Base-by-base conservation (phyloP, 768 basidiomycete genomes). In the Xerocomellus chrysenteron region DNA sequence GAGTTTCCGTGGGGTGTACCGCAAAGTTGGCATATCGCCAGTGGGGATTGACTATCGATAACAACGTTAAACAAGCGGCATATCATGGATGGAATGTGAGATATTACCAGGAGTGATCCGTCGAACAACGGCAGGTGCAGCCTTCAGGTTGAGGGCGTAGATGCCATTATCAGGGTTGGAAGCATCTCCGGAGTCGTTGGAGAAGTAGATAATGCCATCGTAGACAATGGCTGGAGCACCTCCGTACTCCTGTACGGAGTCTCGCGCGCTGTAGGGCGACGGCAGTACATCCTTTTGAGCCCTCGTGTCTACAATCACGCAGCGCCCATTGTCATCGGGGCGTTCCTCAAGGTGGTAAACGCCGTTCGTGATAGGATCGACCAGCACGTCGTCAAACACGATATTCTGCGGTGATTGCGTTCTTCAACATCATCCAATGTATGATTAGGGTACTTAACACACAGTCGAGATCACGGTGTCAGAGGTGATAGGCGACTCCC, bases 201-300 rank as follows among this genome's bases (percentile, higher is more conserved):
- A 84, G 69, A 87, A 89, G 68, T 83, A 83, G 24, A 80, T 72
- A 7, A 75, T 67, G 13, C 75, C 76, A 41, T 73, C 72, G 56
- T 79, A 71, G 2, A 80, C 81, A 10, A 80, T 75, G 0, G 82
- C 82, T 1, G 83, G 70, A 5, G 78, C 81, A 13, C 88, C 88
- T 0, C 88, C 87, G 50, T 88, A 89, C 67, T 87, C 87, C 32
- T 87, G 80, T 0, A 88, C 87, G 8, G 73, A 71, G 1, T 78
- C 78, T 26, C 80, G 72, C 16, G 74, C 81, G 66, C 80, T 85
- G 77, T 78, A 87, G 0, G 73, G 74, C 30, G 69, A 62, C 3
- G 79, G 79, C 16, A 85, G 74, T 6, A 86, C 67, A 53, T 88
- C 86, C 51, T 68, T 68, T 14, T 48, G 16, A 1, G 70, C 74